A percentile compares a stretch with the other conserved stretches of the same genome.
Conservation (phyloP, 2,329 filamentous ascomycete species). For the Lasiodiplodia hormozganensis region DNA sequence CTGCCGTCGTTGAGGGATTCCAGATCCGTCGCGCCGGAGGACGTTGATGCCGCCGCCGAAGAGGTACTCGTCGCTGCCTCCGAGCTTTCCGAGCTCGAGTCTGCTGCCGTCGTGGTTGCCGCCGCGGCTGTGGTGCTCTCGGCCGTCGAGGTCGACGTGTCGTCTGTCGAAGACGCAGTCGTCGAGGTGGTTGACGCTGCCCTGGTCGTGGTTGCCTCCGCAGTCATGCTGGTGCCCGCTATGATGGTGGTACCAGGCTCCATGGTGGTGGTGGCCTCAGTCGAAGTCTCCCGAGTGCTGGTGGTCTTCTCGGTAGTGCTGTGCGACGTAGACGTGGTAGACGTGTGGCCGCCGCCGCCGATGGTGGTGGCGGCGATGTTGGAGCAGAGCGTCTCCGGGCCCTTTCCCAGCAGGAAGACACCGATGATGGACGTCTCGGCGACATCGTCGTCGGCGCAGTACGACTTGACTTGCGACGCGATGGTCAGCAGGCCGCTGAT, state of each 20-base stretch:
- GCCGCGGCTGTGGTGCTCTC: constrained; percentile 30
- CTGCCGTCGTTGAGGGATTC: constrained; percentile 38
- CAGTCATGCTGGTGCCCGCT: constrained; percentile 32
- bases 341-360: constrained; percentile 21
- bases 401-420: constrained; percentile 50
- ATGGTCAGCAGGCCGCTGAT: constrained; percentile 49
- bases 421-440: constrained; percentile 50
- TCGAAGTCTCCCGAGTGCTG: constrained; percentile 30
- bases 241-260: constrained; percentile 30
- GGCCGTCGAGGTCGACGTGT: constrained; percentile 17
- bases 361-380: constrained; percentile 37
- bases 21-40: constrained; percentile 40
- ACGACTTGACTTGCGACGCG: constrained; percentile 39
- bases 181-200: not conserved
- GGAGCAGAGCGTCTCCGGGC: constrained; percentile 48
- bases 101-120: constrained; percentile 18
- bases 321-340: constrained; percentile 29
- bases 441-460: constrained; percentile 45
- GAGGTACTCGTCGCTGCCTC: constrained; percentile 16
- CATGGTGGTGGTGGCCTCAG: constrained; percentile 27
- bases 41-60: constrained; percentile 31
- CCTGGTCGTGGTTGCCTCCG: constrained; percentile 27
- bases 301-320: constrained; percentile 13
- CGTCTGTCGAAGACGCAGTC: not conserved
- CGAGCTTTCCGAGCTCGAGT: constrained; percentile 31